Evolutionary conservation across 768 basidiomycete genomes (phyloP), one percentile per base, ranked within the genome.

Genomic region (Termitomyces sp.): DNA sequence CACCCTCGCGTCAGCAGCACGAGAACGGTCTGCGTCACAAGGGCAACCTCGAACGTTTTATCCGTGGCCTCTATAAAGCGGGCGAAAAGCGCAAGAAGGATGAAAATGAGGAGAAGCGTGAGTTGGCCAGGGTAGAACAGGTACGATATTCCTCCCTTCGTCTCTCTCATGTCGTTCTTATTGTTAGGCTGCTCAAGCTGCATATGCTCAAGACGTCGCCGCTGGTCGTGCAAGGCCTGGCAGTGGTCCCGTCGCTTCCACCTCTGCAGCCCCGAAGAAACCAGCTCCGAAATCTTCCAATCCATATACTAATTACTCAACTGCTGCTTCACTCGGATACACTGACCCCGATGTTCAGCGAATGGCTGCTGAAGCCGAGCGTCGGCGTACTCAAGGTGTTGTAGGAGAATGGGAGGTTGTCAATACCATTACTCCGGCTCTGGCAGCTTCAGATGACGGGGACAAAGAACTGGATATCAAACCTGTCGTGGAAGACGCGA

Each of bases 11-110:
- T 52, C 79, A 84, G 62, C 93, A 93, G 54, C 97, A 99, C 68
- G 97, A 98, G 73, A 91, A 84, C 62, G 97, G 97, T 42, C 75
- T 98, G 45, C 84, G 91, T 33, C 97, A 99, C 77, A 89, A 95
- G 68, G 97, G 96, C 45, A 97, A 91, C 70, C 85, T 89, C 58
- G 96, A 99, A 67, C 82, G 95, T 18, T 97, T 89, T 73, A 89
- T 98, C 57, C 80, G 95, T 24, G 86, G 90, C 39, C 82, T 98
- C 43, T 99, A 98, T 83, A 98, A 98, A 78, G 74, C 83, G 4
- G 93, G 96, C 2, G 92, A 92, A 72, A 92, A 91, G 75, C 85
- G 85, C 60, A 91, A 89, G 79, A 87, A 87, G 69, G 90, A 94
- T 58, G 74, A 76, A 42, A 92, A 92, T 63, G 91, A 95, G 68